phyloP scores from a whole-genome alignment of 495 filamentous ascomycete species.

The Glonium stellatum region DNA sequence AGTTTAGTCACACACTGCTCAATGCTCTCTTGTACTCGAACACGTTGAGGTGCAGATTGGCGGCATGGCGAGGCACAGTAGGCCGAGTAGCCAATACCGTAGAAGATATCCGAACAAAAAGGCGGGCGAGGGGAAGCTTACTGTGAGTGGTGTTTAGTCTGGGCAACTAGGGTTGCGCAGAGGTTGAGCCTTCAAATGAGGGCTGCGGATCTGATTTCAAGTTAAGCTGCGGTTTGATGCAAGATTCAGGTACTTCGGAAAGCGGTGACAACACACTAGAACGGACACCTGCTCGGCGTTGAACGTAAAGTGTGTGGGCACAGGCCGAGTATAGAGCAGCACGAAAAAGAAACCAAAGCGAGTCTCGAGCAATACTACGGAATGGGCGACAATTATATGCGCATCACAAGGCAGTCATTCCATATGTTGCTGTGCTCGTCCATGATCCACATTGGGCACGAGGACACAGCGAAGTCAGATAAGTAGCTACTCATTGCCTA shows the following conservation, averaged over 20 bases:
- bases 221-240: neutral
- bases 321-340: neutral
- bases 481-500: no score
- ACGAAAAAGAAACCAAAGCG: neutral
- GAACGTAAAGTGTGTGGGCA: neutral
- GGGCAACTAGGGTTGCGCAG: neutral
- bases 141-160: neutral
- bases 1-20: neutral
- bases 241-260: slow-evolving; percentile 1
- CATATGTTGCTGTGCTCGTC: neutral
- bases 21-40: neutral
- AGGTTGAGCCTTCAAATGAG: neutral
- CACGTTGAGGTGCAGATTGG: slow-evolving; percentile 4
- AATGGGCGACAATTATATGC: neutral
- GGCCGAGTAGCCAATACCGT: neutral
- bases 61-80: neutral
- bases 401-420: neutral
- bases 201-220: neutral
- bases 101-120: no score
- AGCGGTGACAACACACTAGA: slow-evolving; percentile 1
- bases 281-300: neutral
- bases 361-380: neutral
- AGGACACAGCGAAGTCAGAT: no score
- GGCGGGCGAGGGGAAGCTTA: neutral
- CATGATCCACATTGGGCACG: neutral